Percentiles rank a stretch among this genome's conserved stretches.
phyloP scores from a whole-genome alignment of 2,329 filamentous ascomycete species.

The Gaeumannomyces tritici region DNA sequence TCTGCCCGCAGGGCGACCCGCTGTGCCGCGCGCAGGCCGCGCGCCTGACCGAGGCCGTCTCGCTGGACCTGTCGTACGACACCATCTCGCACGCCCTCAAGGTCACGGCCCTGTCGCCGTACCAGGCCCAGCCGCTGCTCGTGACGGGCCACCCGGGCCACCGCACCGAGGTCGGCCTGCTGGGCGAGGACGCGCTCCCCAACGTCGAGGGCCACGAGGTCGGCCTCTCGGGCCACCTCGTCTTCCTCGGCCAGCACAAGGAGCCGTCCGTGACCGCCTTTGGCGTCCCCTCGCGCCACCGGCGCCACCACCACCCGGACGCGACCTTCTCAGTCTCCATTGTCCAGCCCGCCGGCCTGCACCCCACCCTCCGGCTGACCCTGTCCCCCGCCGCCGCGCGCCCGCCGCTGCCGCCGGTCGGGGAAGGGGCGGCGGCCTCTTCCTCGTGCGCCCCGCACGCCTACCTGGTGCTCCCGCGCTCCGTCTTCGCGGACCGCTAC shows the following conservation, averaged over 20 bases:
- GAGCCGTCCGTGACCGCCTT: constrained; percentile 71
- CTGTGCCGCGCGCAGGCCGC: constrained; percentile 40
- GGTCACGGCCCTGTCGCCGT: constrained; percentile 55
- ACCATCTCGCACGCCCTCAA: constrained; percentile 54
- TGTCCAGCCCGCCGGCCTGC: constrained; percentile 65
- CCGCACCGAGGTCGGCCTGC: constrained; percentile 71
- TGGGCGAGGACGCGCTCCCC: constrained; percentile 53
- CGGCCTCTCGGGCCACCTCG: constrained; percentile 67
- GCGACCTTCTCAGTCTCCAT: constrained; percentile 55
- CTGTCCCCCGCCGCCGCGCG: constrained; percentile 34
- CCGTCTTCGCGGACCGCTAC: constrained; percentile 80
- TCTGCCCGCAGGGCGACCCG: constrained; percentile 37
- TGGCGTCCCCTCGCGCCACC: constrained; percentile 72
- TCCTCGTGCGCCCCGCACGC: constrained; percentile 68
- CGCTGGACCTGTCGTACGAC: constrained; percentile 72
- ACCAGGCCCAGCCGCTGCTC: constrained; percentile 27
- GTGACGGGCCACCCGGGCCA: constrained; percentile 32
- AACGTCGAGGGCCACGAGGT: constrained; percentile 61
- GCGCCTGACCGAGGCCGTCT: constrained; percentile 40
- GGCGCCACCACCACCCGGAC: constrained; percentile 32
- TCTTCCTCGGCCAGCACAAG: constrained; percentile 65
- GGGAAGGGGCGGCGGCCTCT: constrained; percentile 7
- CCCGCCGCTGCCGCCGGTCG: constrained; percentile 22
- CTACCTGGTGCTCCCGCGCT: constrained; percentile 73
- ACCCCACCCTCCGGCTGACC: constrained; percentile 66